Evolutionary conservation across 352 stramenopile genomes (phyloP).

Genomic region (Blastocystis hominis): DNA sequence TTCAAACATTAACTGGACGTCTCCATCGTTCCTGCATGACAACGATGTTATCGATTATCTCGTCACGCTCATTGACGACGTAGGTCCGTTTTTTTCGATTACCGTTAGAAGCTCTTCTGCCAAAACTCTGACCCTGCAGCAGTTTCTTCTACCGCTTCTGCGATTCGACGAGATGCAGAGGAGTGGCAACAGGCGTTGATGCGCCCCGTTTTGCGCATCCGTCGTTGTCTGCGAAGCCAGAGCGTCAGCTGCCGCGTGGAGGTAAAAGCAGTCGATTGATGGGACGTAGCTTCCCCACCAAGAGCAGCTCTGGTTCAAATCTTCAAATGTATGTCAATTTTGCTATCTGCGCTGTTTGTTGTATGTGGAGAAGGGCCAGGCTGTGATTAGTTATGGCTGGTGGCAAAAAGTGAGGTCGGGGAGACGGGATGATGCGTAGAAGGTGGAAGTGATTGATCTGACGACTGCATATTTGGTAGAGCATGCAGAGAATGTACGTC

Average conservation of each 20-base stretch:
- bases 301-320: background rate
- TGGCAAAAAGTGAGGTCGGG: background rate
- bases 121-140: too few species aligned
- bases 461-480: background rate
- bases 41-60: too few species aligned
- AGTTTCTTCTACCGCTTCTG: too few species aligned
- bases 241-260: background rate
- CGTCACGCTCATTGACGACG: too few species aligned
- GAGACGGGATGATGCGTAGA: background rate
- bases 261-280: background rate
- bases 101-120: too few species aligned
- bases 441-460: background rate
- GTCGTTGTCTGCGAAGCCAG: too few species aligned
- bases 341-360: background rate
- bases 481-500: background rate
- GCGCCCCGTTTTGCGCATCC: too few species aligned
- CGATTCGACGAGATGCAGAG: too few species aligned
- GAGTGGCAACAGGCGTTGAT: too few species aligned
- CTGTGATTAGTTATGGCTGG: background rate
- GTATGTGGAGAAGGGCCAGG: background rate
- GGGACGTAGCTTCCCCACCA: background rate
- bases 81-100: too few species aligned
- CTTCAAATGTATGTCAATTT: background rate
- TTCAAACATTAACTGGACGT: background rate
- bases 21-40: too few species aligned